These are phyloP conservation scores for Talaromyces sp. DNA, from an alignment of 2,329 filamentous ascomycete genomes.

Conservation along the genomic window DNA sequence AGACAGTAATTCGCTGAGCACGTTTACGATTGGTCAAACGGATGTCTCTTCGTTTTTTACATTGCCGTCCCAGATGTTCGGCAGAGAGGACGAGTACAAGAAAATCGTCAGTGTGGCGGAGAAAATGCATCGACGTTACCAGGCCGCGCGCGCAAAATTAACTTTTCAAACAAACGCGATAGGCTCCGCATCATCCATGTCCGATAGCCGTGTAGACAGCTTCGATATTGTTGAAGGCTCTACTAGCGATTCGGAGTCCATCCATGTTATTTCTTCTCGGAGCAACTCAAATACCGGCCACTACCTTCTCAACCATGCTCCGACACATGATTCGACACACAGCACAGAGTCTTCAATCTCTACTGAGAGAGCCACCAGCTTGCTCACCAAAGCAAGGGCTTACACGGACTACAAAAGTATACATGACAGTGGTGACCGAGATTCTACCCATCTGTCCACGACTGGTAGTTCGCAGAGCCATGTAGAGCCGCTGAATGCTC, in stretches of 20 bases:
- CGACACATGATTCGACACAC: constrained; percentile 30
- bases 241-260: constrained; percentile 51
- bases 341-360: constrained; percentile 31
- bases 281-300: constrained; percentile 31
- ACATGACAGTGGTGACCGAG: constrained; percentile 29
- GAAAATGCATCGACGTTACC: constrained; percentile 64
- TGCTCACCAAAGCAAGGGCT: constrained; percentile 27
- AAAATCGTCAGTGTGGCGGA: constrained; percentile 71
- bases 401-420: constrained; percentile 33
- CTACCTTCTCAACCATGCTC: constrained; percentile 23
- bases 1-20: constrained; percentile 63
- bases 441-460: constrained; percentile 28
- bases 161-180: constrained; percentile 33
- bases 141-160: constrained; percentile 27
- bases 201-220: constrained; percentile 46
- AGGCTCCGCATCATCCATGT: constrained; percentile 50
- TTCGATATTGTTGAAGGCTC: constrained; percentile 51
- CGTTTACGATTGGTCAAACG: constrained; percentile 72
- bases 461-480: constrained; percentile 25
- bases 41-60: constrained; percentile 93
- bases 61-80: constrained; percentile 75
- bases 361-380: constrained; percentile 23
- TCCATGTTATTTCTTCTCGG: constrained; percentile 31
- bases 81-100: constrained; percentile 66
- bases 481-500: constrained; percentile 25